Conservation (phyloP, 495 filamentous ascomycete genomes). For the Penicillium canescens region DNA sequence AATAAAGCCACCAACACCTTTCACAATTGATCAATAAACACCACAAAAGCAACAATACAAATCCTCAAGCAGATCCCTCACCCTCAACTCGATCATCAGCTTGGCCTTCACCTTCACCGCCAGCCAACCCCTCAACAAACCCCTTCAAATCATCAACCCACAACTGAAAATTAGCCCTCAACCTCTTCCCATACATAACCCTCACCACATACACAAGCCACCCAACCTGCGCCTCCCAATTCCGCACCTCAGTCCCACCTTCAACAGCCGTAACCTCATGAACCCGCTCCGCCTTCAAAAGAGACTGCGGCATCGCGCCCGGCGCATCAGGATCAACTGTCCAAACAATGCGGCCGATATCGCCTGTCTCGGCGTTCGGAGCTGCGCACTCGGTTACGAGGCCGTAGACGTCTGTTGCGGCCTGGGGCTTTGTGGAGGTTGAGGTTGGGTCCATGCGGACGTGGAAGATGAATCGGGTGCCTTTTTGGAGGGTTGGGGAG, state of each 20-base stretch:
- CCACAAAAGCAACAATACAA: no score
- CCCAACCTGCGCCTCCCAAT: constrained; percentile 46
- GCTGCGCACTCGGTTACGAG: constrained; percentile 31
- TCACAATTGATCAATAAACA: no score
- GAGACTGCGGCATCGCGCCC: constrained; percentile 25
- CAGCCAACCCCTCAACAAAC: constrained; percentile 24
- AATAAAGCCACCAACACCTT: no score
- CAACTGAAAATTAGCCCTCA: constrained; percentile 37
- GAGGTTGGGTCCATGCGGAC: constrained; percentile 42
- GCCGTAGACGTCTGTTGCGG: constrained; percentile 22
- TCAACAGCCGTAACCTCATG: constrained; percentile 40
- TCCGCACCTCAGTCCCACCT: constrained; percentile 37
- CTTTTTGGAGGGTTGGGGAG: constrained; percentile 33
- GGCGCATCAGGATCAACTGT: constrained; percentile 22
- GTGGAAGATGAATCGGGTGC: constrained; percentile 42
- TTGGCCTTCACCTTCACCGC: not conserved
- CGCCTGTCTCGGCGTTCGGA: constrained; percentile 21
- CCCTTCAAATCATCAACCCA: constrained; percentile 43
- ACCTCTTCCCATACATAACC: constrained; percentile 35
- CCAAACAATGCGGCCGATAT: constrained; percentile 40
- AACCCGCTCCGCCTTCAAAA: constrained; percentile 40
- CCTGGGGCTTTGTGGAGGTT: constrained; percentile 26
- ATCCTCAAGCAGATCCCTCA: no score
- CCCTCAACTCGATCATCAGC: not conserved
- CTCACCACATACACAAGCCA: constrained; percentile 39